A percentile compares a stretch with the other conserved stretches of the same genome.
Conservation (phyloP, 805 yeast genomes). For the Danielozyma ontarioensis region DNA sequence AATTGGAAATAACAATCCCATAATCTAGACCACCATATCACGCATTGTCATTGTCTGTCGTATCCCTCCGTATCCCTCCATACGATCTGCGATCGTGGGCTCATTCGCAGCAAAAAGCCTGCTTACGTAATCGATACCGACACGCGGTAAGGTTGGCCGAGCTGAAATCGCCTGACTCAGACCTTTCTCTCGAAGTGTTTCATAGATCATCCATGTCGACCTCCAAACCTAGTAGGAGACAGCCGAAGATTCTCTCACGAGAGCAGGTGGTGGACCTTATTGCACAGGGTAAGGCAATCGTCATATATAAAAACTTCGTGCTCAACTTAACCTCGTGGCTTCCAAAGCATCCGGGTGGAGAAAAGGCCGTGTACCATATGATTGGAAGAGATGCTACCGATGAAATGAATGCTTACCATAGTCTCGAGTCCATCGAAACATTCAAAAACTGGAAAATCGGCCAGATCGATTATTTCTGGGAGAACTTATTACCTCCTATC, state of each 20-base stretch:
- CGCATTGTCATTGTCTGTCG: too few relatives aligned
- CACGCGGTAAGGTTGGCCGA: too few relatives aligned
- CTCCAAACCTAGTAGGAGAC: too few relatives aligned
- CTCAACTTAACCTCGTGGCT: constrained; percentile 70
- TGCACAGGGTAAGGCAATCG: constrained; percentile 62
- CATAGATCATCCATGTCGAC: too few relatives aligned
- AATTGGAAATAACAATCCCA: too few relatives aligned
- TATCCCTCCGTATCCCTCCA: too few relatives aligned
- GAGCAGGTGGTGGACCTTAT: constrained; percentile 52
- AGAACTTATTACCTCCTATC: constrained; percentile 77
- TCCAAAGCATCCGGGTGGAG: constrained; percentile 82
- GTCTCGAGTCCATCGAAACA: constrained; percentile 46
- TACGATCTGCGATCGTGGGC: too few relatives aligned
- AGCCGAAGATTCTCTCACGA: constrained; percentile 13
- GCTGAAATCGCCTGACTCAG: too few relatives aligned
- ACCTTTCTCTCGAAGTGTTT: too few relatives aligned
- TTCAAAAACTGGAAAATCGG: constrained; percentile 67
- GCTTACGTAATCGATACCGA: too few relatives aligned
- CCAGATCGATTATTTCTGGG: constrained; percentile 58
- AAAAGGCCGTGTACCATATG: constrained; percentile 76
- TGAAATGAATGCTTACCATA: constrained; percentile 83
- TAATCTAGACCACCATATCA: too few relatives aligned
- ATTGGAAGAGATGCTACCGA: constrained; percentile 88
- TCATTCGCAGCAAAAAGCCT: too few relatives aligned
- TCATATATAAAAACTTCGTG: constrained; percentile 58